Percentiles rank a stretch among this genome's conserved stretches.
phyloP scores from a whole-genome alignment of 73 alveolate species.

The Loxodes magnus region DNA sequence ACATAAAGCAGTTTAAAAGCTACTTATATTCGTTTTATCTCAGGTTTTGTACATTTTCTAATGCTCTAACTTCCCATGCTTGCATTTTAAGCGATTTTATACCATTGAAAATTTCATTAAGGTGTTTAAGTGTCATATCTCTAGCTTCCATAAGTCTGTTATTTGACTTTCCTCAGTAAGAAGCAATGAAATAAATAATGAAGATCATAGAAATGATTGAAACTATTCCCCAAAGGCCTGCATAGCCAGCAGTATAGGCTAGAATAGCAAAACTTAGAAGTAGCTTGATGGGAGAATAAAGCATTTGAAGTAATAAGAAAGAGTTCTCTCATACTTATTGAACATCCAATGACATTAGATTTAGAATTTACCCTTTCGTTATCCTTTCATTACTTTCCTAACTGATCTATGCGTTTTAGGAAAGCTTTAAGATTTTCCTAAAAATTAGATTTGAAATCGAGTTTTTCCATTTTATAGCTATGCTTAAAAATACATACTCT shows the following conservation, averaged over 20 bases:
- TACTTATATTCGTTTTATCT: background rate
- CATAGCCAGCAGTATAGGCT: background rate
- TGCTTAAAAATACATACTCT: no score
- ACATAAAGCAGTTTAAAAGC: background rate
- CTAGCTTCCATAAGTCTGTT: background rate
- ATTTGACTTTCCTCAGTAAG: background rate
- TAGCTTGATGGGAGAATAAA: background rate
- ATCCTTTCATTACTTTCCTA: no score
- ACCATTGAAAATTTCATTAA: background rate
- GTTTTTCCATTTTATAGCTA: no score
- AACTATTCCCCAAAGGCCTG: background rate
- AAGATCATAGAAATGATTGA: background rate
- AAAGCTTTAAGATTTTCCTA: no score
- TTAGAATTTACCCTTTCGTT: background rate
- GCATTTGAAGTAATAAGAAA: background rate
- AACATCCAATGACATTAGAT: background rate
- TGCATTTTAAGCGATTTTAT: background rate
- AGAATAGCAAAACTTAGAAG: background rate
- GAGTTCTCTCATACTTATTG: background rate
- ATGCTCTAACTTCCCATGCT: background rate
- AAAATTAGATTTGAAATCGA: no score
- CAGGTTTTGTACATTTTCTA: background rate
- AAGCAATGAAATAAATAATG: background rate
- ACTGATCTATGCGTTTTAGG: no score
- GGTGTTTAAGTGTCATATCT: background rate